These are phyloP conservation scores for Naegleria fowleri DNA, from an alignment of 208 protist species.

Conservation along the genomic window DNA sequence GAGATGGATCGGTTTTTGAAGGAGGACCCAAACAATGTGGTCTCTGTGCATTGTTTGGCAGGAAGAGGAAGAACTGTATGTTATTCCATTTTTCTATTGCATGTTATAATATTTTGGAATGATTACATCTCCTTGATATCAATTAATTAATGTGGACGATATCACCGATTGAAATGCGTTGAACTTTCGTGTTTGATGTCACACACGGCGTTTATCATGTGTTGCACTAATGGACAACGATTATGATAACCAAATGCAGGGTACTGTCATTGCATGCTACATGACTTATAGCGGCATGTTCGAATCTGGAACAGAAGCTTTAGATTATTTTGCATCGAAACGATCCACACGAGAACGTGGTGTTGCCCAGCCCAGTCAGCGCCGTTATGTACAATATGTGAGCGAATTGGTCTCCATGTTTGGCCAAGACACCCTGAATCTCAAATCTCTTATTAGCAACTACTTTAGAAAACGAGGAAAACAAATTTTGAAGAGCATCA, in stretches of 20 bases:
- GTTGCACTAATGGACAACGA: no score
- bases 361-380: conserved; percentile 26
- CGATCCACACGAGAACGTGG: conserved; percentile 5
- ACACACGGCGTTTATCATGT: no score
- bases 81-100: background rate
- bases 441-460: background rate
- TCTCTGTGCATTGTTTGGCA: conserved; percentile 36
- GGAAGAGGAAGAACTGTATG: conserved; percentile 31
- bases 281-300: conserved; percentile 32
- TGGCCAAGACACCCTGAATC: background rate
- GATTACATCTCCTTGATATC: background rate
- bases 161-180: background rate
- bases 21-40: conserved; percentile 30
- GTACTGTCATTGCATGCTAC: conserved; percentile 35
- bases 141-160: background rate
- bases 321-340: conserved; percentile 32
- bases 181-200: no score
- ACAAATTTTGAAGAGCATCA: background rate
- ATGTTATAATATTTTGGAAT: background rate
- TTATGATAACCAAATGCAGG: background rate
- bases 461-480: background rate
- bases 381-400: background rate
- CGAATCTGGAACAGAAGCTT: conserved; percentile 18
- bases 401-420: conserved; percentile 1
- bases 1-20: conserved; percentile 29